A percentile compares a stretch with the other conserved stretches of the same genome.
These are phyloP conservation scores for Hypoxylon sp. DNA, from an alignment of 2,329 filamentous ascomycete species.

Conservation along the genomic window DNA sequence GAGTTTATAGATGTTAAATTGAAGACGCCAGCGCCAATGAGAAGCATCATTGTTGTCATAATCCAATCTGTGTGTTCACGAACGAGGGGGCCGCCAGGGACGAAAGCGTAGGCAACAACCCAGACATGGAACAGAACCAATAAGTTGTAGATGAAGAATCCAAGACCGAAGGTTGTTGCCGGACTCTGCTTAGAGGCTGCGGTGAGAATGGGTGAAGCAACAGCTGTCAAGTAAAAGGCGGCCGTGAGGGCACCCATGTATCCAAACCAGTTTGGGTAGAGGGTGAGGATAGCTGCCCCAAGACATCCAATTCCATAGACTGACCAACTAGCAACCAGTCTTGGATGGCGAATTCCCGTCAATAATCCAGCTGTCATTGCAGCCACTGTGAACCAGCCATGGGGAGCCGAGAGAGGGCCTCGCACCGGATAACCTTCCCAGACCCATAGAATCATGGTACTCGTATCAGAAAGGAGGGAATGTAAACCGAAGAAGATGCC, in stretches of 20 bases:
- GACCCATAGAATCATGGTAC: conserved; percentile 98
- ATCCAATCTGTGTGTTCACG: conserved; percentile 97
- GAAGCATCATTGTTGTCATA: conserved; percentile 87
- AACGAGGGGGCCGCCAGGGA: conserved; percentile 92
- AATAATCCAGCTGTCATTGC: conserved; percentile 88
- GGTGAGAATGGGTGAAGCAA: conserved; percentile 80
- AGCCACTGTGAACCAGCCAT: conserved; percentile 87
- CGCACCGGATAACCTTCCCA: conserved; percentile 96
- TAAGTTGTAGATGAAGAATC: conserved; percentile 93
- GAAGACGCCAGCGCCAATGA: conserved; percentile 88
- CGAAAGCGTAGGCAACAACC: conserved; percentile 98
- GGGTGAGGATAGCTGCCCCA: conserved; percentile 84
- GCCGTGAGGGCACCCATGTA: conserved; percentile 86
- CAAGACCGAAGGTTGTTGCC: conserved; percentile 85
- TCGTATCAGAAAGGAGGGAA: conserved; percentile 94
- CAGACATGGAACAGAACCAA: conserved; percentile 98
- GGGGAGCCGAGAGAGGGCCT: conserved; percentile 89
- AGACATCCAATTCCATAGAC: conserved; percentile 83
- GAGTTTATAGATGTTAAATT: conserved; percentile 71
- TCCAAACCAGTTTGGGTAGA: conserved; percentile 85
- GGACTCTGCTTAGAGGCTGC: conserved; percentile 84
- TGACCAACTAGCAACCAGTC: conserved; percentile 81
- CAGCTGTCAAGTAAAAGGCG: conserved; percentile 85
- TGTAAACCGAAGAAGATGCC: conserved; percentile 92
- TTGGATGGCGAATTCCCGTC: conserved; percentile 80